Percentiles rank a stretch among this genome's conserved stretches.
phyloP scores from a whole-genome alignment of 768 basidiomycete species.

The Leccinum arenicola region DNA sequence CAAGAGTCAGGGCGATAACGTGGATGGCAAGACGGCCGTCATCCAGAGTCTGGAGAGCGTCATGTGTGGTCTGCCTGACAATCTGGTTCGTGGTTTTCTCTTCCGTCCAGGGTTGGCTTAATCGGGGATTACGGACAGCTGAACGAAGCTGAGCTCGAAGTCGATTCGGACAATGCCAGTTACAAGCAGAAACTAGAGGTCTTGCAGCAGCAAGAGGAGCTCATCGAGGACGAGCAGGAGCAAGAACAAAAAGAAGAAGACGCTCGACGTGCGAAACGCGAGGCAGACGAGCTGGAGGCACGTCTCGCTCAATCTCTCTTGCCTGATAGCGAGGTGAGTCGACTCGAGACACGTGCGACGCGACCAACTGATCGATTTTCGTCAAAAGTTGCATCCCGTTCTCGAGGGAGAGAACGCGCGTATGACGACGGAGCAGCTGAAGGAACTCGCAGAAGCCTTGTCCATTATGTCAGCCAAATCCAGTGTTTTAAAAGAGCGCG shows the following conservation, averaged over 20 bases:
- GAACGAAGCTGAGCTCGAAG: conserved; percentile 95
- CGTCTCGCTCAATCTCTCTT: conserved; percentile 77
- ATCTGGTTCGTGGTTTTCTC: conserved; percentile 60
- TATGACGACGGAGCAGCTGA: conserved; percentile 95
- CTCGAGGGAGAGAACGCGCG: conserved; percentile 69
- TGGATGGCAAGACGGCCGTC: conserved; percentile 80
- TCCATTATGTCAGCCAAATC: conserved; percentile 91
- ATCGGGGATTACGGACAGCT: conserved; percentile 47
- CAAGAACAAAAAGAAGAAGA: conserved; percentile 96
- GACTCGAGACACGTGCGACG: neutral
- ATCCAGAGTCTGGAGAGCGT: conserved; percentile 86
- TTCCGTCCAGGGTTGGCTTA: neutral
- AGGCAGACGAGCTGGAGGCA: conserved; percentile 76
- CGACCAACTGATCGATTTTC: neutral
- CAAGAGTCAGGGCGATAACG: conserved; percentile 64
- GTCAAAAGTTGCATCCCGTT: conserved; percentile 59
- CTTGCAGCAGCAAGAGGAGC: conserved; percentile 96
- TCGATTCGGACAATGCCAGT: conserved; percentile 88
- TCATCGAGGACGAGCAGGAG: conserved; percentile 98
- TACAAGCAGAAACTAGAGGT: conserved; percentile 99
- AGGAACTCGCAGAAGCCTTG: conserved; percentile 89
- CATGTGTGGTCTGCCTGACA: conserved; percentile 89
- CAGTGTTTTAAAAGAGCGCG: conserved; percentile 92
- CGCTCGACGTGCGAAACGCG: conserved; percentile 81
- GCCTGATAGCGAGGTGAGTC: conserved; percentile 83